phyloP scores from a whole-genome alignment of 1,284 basidiomycete genomes.

The Malassezia japonica region DNA sequence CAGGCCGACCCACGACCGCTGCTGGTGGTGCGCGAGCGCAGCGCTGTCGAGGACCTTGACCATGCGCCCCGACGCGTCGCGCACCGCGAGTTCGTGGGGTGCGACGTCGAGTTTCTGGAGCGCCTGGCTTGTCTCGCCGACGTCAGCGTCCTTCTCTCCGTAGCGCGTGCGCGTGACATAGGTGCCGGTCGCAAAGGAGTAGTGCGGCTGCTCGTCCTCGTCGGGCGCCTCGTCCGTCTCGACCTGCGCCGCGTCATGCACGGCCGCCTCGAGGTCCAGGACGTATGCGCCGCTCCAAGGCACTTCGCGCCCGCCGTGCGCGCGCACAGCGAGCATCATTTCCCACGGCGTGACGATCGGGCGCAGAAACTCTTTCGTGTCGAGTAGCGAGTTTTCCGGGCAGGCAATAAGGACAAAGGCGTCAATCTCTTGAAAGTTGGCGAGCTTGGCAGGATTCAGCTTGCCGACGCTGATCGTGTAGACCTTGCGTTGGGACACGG shows the following conservation, averaged over 20 bases:
- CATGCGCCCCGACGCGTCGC: slow-evolving; percentile 57
- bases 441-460: slow-evolving; percentile 86
- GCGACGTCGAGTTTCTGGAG: background rate
- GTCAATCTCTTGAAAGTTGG: slow-evolving; percentile 92
- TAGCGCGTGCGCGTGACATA: slow-evolving; percentile 70
- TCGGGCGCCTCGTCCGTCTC: slow-evolving; percentile 20
- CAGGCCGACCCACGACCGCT: slow-evolving; percentile 69
- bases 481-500: slow-evolving; percentile 60
- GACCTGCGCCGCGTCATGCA: slow-evolving; percentile 10
- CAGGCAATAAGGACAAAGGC: slow-evolving; percentile 92
- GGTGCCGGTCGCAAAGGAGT: slow-evolving; percentile 76
- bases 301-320: slow-evolving; percentile 28
- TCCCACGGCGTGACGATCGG: slow-evolving; percentile 95
- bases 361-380: slow-evolving; percentile 70
- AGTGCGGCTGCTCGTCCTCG: slow-evolving; percentile 51
- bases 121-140: background rate
- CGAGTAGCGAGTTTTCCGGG: slow-evolving; percentile 80
- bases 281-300: slow-evolving; percentile 71
- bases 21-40: slow-evolving; percentile 57
- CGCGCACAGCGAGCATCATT: slow-evolving; percentile 65
- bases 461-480: slow-evolving; percentile 95
- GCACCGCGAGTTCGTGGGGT: slow-evolving; percentile 52
- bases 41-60: slow-evolving; percentile 49
- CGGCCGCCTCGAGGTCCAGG: slow-evolving; percentile 57
- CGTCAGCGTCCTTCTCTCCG: slow-evolving; percentile 30